These are phyloP conservation scores for Talaromyces wortmannii DNA, from an alignment of 495 filamentous ascomycete species.

Conservation along the genomic window DNA sequence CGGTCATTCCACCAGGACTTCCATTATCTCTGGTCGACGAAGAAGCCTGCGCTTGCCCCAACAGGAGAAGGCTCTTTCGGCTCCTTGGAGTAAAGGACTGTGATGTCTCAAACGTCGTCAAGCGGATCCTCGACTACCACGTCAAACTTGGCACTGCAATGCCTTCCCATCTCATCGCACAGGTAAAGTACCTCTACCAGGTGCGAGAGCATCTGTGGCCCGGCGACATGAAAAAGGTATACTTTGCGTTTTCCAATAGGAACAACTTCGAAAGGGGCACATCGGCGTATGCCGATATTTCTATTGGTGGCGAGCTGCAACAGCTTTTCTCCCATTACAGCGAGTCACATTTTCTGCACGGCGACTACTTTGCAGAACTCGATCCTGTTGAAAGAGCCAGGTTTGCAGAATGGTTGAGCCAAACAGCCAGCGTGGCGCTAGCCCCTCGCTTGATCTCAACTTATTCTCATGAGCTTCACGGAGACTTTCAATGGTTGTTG, in stretches of 20 bases:
- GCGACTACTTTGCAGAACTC: constrained; percentile 3
- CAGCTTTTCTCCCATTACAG: constrained; percentile 1
- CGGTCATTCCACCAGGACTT: constrained; percentile 1
- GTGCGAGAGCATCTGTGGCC: not conserved
- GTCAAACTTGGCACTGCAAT: not conserved
- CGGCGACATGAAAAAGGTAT: not conserved
- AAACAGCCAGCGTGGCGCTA: not conserved
- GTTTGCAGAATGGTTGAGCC: not conserved
- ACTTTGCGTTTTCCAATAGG: not conserved
- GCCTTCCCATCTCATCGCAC: not conserved
- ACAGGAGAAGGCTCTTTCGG: not conserved
- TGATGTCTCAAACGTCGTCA: not conserved
- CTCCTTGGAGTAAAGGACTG: constrained; percentile 3
- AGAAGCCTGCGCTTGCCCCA: constrained; percentile 2
- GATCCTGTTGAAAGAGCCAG: not conserved
- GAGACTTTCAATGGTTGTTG: constrained; percentile 1
- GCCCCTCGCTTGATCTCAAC: constrained; percentile 1
- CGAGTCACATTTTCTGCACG: not conserved
- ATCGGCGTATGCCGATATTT: constrained; percentile 1
- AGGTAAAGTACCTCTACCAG: constrained; percentile 1
- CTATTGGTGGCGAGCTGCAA: not conserved
- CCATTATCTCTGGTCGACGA: constrained; percentile 2
- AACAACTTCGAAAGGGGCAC: not conserved
- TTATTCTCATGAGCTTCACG: not conserved
- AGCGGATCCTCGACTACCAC: constrained; percentile 1